A percentile compares a stretch with the other conserved stretches of the same genome.
Conservation (phyloP, 371 early-diverging fungal species). For the Blakeslea trispora region DNA sequence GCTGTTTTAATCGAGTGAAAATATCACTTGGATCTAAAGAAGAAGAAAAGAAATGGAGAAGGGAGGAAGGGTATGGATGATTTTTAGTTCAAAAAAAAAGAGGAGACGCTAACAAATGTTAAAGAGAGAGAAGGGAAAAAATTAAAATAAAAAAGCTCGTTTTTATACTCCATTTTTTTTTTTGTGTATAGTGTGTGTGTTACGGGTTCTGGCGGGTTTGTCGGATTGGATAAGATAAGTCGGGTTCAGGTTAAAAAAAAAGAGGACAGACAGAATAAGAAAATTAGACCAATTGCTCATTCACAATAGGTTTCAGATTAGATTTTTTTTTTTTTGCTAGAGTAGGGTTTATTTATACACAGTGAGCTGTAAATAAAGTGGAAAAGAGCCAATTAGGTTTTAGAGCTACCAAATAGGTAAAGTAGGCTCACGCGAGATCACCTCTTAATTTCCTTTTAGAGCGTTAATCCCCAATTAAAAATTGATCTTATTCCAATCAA, state of each 20-base stretch:
- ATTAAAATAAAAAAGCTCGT: no score
- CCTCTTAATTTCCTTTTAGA: background rate
- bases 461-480: background rate
- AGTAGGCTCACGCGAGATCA: background rate
- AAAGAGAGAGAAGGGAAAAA: no score
- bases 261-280: background rate
- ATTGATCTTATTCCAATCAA: no score
- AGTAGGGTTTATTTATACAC: background rate
- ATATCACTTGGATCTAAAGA: no score
- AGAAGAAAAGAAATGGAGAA: background rate
- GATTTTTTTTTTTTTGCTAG: background rate
- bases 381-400: background rate
- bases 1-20: no score
- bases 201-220: conserved; percentile 24
- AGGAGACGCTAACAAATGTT: no score
- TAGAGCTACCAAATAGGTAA: background rate
- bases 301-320: background rate
- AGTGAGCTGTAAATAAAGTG: background rate
- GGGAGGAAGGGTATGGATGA: background rate
- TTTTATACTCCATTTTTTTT: conserved; percentile 5
- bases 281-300: background rate
- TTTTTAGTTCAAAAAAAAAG: no score
- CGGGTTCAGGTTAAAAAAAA: background rate
- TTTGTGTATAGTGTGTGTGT: conserved; percentile 10
- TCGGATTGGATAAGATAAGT: conserved; percentile 22